Conservation (phyloP, 495 filamentous ascomycete species). For the Penicillium canescens region DNA sequence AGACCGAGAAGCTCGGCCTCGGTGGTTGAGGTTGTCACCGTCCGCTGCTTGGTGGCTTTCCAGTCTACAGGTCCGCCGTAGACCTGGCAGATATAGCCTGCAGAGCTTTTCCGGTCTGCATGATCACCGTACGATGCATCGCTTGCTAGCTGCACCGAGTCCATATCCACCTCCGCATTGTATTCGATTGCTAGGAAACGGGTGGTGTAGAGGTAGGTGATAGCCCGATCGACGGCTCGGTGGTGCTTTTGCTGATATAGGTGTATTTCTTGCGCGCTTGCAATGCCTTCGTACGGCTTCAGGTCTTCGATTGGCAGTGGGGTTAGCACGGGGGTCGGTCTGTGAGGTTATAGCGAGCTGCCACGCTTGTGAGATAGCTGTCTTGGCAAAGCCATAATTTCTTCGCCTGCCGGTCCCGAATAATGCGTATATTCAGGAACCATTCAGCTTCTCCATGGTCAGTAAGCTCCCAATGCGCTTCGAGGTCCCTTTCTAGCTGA, state of each 20-base stretch:
- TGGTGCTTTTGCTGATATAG: constrained; percentile 23
- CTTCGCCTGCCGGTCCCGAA: constrained; percentile 10
- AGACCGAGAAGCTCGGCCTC: constrained; percentile 19
- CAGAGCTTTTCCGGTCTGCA: constrained; percentile 13
- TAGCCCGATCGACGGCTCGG: constrained; percentile 7
- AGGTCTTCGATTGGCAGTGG: constrained; percentile 6
- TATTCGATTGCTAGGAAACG: constrained; percentile 6
- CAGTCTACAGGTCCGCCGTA: constrained; percentile 22
- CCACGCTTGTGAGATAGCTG: constrained; percentile 20
- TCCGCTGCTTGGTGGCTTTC: constrained; percentile 21
- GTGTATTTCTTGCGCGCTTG: constrained; percentile 2
- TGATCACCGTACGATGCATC: constrained; percentile 23
- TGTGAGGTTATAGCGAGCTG: constrained; percentile 10
- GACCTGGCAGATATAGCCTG: constrained; percentile 16
- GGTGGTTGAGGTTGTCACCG: constrained; percentile 20
- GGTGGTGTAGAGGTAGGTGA: constrained; percentile 19
- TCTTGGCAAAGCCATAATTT: constrained; percentile 19
- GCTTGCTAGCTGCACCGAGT: constrained; percentile 3
- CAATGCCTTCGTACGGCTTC: not conserved
- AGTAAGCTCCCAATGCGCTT: constrained; percentile 5
- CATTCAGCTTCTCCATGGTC: constrained; percentile 10
- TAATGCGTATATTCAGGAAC: constrained; percentile 21
- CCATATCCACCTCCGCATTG: not conserved
- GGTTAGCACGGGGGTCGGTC: not conserved
- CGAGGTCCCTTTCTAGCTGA: constrained; percentile 4